Evolutionary conservation across 2,329 filamentous ascomycete genomes (phyloP), one percentile per base, ranked within the genome.

Genomic region (Ascochyta fabae): DNA sequence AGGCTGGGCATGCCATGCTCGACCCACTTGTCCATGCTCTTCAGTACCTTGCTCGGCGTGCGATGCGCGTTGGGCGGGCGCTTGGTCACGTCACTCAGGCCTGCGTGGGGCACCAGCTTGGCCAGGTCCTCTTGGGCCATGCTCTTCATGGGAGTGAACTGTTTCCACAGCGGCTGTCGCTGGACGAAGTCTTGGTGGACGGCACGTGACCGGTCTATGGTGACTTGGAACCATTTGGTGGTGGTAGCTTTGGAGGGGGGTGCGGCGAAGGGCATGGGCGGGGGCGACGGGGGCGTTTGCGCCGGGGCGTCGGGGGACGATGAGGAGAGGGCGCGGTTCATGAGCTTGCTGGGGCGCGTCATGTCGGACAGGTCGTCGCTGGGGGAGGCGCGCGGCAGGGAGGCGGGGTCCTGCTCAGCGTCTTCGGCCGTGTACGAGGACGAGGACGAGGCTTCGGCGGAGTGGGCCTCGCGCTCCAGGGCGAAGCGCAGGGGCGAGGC

Each of bases 401-500:
- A 4, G 15, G 56, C 35, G 29, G 60, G 55, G 13, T 63, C 49
- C 24, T 61, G 45, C 39, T 61, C 61, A 9, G 60, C 57, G 39
- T 62, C 60, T 35, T 29, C 23, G 35, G 23, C 38, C 34, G 40
- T 13, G 19, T 34, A 16, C 10, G 48, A 40, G 35, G 23, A 34
- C 34, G 40, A 12, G 19, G 31, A 16, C 10, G 48, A 40, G 43
- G 34, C 10, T 24, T 59, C 56, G 34, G 22, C 9, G 38, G 61
- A 12, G 6, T 38, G 33, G 29, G 65, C 53, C 23, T 48, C 48
- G 52, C 59, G 72, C 65, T 77, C 74, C 56, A 83, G 75, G 8
- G 77, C 70, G 61, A 83, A 82, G 29, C 76, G 75, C 45, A 83
- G 70, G 7, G 80, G 80, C 34, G 75, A 79, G 31, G 73, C 77